Evolutionary conservation across 306 rosid genomes (phyloP), one percentile per base, ranked within the genome.

Genomic region (Pterocarpus santalinus): DNA sequence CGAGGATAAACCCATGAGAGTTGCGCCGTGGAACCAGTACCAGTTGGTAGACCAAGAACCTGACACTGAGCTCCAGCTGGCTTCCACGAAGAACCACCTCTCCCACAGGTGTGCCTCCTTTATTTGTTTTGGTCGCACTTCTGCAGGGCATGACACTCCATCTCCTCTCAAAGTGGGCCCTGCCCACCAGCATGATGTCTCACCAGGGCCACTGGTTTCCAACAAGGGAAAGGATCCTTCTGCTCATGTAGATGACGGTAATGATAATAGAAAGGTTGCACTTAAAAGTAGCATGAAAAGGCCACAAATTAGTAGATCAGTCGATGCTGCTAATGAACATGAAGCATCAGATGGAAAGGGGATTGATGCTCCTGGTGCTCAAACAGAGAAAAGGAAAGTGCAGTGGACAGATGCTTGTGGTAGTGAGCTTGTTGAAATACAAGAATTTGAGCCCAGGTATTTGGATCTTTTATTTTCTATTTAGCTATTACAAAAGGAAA

Each of bases 1-100:
- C 80, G 94, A 93, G 88, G 97, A 91, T 81, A 93, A 90, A 88
- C 96, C 93, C 99, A 93, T 91, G 98, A 93, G 96, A 95, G 97
- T 95, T 83, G 88, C 89, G 30, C 99, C 98, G 89, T 93, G 97
- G 99, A 93, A 89, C 81, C 99, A 95, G 83, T 95, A 95, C 95
- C 99, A 89, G 89, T 93, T 93, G 94, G 97, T 93, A 82, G 93
- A 89, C 89, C 90, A 85, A 93, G 99, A 88, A 88, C 75, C 97
- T 84, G 96, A 95, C 77, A 83, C 91, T 43, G 89, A 95, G 84
- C 94, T 90, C 92, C 99, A 90, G 98, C 98, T 93, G 98, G 99
- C 97, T 88, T 86, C 98, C 77, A 70, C 92, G 68, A 93, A 95
- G 94, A 92, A 83, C 75, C 82, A 90, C 66, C 87, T 81, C 79